Conservation (phyloP, 2,329 filamentous ascomycete species). For the Periconia sp. region DNA sequence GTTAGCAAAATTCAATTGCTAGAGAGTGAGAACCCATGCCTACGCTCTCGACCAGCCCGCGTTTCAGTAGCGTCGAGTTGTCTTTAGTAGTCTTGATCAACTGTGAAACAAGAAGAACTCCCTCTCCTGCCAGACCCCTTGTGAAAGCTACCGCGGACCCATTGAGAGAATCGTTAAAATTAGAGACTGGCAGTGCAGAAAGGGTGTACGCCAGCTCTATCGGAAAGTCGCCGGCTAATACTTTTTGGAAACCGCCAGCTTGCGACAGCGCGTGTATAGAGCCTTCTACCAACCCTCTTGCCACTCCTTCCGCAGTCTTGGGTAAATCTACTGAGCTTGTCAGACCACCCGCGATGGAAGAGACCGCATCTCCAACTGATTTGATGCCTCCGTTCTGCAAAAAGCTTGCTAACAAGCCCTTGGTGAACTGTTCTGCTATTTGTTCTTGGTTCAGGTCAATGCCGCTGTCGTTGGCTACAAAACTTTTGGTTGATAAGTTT, state of each 20-base stretch:
- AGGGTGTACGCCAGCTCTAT: slow-evolving; percentile 20
- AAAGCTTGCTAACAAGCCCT: slow-evolving; percentile 23
- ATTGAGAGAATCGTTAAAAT: slow-evolving; percentile 29
- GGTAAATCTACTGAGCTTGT: slow-evolving; percentile 14
- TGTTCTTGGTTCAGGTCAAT: slow-evolving; percentile 10
- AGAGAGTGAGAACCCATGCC: slow-evolving; percentile 13
- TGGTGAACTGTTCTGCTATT: slow-evolving; percentile 20
- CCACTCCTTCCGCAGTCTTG: slow-evolving; percentile 30
- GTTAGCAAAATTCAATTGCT: not conserved
- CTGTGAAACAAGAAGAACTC: slow-evolving; percentile 24
- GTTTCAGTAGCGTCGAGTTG: slow-evolving; percentile 1
- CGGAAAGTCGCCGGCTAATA: slow-evolving; percentile 27
- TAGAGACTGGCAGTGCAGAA: slow-evolving; percentile 15
- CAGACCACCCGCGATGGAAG: slow-evolving; percentile 7
- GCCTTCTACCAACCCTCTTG: slow-evolving; percentile 29
- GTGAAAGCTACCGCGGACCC: slow-evolving; percentile 28
- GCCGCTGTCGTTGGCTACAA: slow-evolving; percentile 7
- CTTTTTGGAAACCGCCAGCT: slow-evolving; percentile 29
- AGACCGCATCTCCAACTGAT: slow-evolving; percentile 2
- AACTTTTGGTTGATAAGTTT: slow-evolving; percentile 2
- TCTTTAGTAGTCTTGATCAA: slow-evolving; percentile 17
- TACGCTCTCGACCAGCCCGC: slow-evolving; percentile 11
- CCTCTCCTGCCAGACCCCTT: slow-evolving; percentile 27
- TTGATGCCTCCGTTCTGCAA: slow-evolving; percentile 25
- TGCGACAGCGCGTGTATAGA: slow-evolving; percentile 24